Base-by-base conservation (phyloP, 257 asterid genomes). In the Dorcoceras hygrometricum region DNA sequence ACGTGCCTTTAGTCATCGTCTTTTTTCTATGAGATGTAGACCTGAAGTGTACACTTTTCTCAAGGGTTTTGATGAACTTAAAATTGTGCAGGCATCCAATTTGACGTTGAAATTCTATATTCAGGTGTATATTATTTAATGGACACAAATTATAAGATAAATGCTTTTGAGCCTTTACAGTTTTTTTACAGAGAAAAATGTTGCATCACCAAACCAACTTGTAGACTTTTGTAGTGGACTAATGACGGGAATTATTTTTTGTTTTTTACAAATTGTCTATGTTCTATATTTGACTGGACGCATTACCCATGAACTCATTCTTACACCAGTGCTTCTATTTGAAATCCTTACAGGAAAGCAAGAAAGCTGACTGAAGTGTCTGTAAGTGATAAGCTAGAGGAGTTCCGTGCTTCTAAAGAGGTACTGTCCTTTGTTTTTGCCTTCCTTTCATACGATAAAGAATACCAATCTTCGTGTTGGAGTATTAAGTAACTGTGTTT, bases 321-420 rank as follows among this genome's bases (percentile, higher is more conserved):
- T 73, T 56, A 53, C 43, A 24, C 66, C 58, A 19, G n/a, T 36
- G 57, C 28, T 63, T 65, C 8, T 76, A 59, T 62, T 74, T 54
- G 67, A 54, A 16, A 63, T 65, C 29, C 67, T 74, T 67, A 67
- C 87, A 91, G 96, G 79, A 79, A 61, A 66, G 55, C 73, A 46
- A 39, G 55, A 54, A 84, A 76, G 65, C 85, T 93, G 64, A 90
- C 99, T 25, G 97, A 93, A 82, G 83, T 93, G 71, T 88, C 95
- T 66, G 97, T 80, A 34, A 90, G 99, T 78, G 95, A 90, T 82
- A 90, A 90, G 81, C 88, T 93, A 12, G 96, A 93, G 86, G 92
- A 80, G 77, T 93, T 93, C 70, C 99, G 99, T 64, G 92, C 99
- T 20, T 81, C 96, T 63, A 93, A 93, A 83, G 95, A 88, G 99